These are phyloP conservation scores for Ceratobasidium sp. DNA, from an alignment of 1,284 basidiomycete genomes.

Conservation along the genomic window DNA sequence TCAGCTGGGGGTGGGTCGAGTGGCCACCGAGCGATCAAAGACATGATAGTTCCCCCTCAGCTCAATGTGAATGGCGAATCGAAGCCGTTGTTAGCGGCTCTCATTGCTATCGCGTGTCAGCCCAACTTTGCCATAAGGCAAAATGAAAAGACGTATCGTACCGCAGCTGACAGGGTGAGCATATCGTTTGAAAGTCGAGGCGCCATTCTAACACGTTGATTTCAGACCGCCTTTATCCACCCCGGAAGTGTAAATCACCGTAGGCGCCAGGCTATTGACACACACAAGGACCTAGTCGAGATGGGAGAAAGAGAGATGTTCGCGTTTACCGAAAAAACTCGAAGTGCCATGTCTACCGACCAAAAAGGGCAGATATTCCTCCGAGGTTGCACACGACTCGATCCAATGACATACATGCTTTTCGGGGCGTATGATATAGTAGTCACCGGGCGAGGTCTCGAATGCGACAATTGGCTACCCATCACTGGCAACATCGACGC, in stretches of 20 bases:
- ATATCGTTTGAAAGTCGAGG: constrained; percentile 17
- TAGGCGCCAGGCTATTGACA: constrained; percentile 55
- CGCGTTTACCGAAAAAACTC: constrained; percentile 86
- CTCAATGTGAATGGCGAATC: constrained; percentile 80
- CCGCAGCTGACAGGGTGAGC: constrained; percentile 85
- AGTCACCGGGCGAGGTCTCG: constrained; percentile 71
- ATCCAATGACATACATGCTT: constrained; percentile 90
- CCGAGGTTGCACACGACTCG: constrained; percentile 83
- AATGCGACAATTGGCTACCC: constrained; percentile 92
- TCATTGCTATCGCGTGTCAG: constrained; percentile 86
- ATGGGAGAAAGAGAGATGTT: constrained; percentile 64
- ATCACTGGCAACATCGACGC: constrained; percentile 79
- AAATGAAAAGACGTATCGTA: constrained; percentile 77
- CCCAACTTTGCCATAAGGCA: constrained; percentile 93
- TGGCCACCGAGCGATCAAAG: constrained; percentile 44
- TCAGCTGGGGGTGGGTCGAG: constrained; percentile 64
- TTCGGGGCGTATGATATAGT: constrained; percentile 87
- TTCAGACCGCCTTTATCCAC: constrained; percentile 76
- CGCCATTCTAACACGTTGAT: constrained; percentile 38
- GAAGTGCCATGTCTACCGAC: constrained; percentile 66
- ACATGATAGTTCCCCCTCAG: constrained; percentile 62
- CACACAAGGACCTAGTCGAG: constrained; percentile 47
- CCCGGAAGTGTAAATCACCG: constrained; percentile 87
- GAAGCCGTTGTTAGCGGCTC: constrained; percentile 80
- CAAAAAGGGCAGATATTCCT: constrained; percentile 71